These are phyloP conservation scores for Penicillium simplicissimum DNA, from an alignment of 495 filamentous ascomycete genomes.

Conservation along the genomic window DNA sequence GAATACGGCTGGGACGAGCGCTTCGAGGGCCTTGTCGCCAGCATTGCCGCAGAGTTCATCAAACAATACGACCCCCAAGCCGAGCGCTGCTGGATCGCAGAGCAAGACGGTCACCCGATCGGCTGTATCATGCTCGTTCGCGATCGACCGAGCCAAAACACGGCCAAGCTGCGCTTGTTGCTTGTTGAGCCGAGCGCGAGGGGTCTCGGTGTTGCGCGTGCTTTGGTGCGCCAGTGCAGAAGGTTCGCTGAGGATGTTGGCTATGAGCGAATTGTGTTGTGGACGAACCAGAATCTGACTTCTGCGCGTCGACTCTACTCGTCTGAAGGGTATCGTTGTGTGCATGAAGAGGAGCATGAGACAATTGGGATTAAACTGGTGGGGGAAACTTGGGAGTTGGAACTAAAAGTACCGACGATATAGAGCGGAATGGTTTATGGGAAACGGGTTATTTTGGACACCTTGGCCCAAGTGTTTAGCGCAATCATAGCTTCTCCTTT, in stretches of 20 bases:
- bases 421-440: background rate
- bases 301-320: slow-evolving; percentile 29
- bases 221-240: slow-evolving; percentile 25
- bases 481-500: too few relatives aligned
- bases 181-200: slow-evolving; percentile 32
- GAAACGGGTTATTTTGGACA: too few relatives aligned
- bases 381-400: slow-evolving; percentile 26
- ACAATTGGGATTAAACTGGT: slow-evolving; percentile 24
- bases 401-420: background rate
- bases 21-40: slow-evolving; percentile 29
- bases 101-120: slow-evolving; percentile 24
- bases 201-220: slow-evolving; percentile 28
- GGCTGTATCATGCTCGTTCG: slow-evolving; percentile 35
- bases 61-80: slow-evolving; percentile 22
- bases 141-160: slow-evolving; percentile 15
- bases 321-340: slow-evolving; percentile 28
- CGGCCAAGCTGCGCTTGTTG: slow-evolving; percentile 31
- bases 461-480: too few relatives aligned
- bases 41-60: slow-evolving; percentile 29
- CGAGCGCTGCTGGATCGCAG: slow-evolving; percentile 37
- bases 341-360: slow-evolving; percentile 28
- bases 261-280: slow-evolving; percentile 28
- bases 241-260: slow-evolving; percentile 31
- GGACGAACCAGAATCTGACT: slow-evolving; percentile 30
- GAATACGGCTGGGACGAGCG: slow-evolving; percentile 28